Evolutionary conservation across 148 eudicot genomes (phyloP), one percentile per base, ranked within the genome.

Genomic region (Amaranthus hypochondriacus): DNA sequence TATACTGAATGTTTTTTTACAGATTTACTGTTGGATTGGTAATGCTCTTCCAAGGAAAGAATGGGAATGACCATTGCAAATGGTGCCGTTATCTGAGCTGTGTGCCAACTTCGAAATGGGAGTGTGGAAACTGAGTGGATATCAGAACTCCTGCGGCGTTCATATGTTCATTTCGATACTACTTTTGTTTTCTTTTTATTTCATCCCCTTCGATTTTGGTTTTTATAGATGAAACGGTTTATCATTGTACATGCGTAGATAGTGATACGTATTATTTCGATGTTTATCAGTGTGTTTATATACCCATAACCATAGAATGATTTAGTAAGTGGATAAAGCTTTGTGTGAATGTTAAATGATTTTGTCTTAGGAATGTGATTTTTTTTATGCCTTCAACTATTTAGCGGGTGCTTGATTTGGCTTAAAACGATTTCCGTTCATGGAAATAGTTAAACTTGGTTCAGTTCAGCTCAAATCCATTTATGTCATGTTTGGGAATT

Each of bases 61-160:
- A 87, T 39, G 93, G 84, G 63, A 80, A 88, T 46, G 79, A 84
- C 1, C 88, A 78, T 48, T 92, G 97, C 78, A 79, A 77, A 66
- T 90, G 97, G 97, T 90, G 97, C 78, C 91, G 76, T 69, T 90
- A 90, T 78, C 79, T 92, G 63, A 87, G 75, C 73, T 92, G 97
- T 66, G 89, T 90, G 79, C 97, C 93, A 10, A 84, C 96, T 7
- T 84, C 91, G 15, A 79, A 49, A 70, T 79, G 81, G 81, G 6
- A 62, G 12, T 79, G 81, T 63, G 71, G 50, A 5, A 60, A 56
- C 59, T 74, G 65, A 79, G 65, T 28, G 6, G 61, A 65, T 52
- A 58, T 44, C 12, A 39, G 9, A 13, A 21, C 53, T 43, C 50
- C 18, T 42, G 10, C 13, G 61, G 51, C 42, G 1, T 12, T 68